Base-by-base conservation (phyloP, 768 basidiomycete genomes). In the Boletus speciosus region DNA sequence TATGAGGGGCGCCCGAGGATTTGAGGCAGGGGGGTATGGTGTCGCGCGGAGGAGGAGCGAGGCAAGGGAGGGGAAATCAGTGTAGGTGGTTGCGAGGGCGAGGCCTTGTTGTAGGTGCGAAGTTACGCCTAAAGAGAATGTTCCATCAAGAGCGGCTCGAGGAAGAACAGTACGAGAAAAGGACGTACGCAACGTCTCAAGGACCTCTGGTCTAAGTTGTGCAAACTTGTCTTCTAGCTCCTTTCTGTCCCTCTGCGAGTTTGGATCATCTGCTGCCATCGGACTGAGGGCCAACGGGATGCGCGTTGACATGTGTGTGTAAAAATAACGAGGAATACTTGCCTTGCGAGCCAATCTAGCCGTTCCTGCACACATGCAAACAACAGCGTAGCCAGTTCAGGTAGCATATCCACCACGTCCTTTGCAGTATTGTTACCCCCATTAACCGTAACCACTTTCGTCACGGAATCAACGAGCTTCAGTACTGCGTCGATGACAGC, bases 11-110 rank as follows among this genome's bases (percentile, higher is more conserved):
- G 76, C 75, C 61, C 88, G 76, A 1, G 87, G 84, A 61, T 89
- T 90, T 38, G 81, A 73, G 46, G 84, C 70, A 2, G 83, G 83
- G 7, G 80, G 83, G 58, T 76, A 90, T 27, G 84, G 83, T 39
- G 71, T 74, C 8, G 83, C 82, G 49, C 79, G 80, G 62, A 92
- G 82, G 66, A 93, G 92, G 7, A 98, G 80, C 14, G 87, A 81
- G 31, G 88, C 92, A n/a, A 98, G 80, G 36, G 83, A 88, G 19
- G 80, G 75, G 73, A 91, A 97, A 70, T 98, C 96, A 29, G 79
- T 80, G 67, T 95, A 93, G 54, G 86, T 77, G 61, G 96, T 93
- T 3, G 94, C 94, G 6, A 98, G 81, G 12, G 77, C 72, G 67
- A 91, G 95, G 0, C 94, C 95, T 44, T 84, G 74, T 25, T 79